phyloP scores from a whole-genome alignment of 768 basidiomycete species.

The Boletus subcaerulescens region DNA sequence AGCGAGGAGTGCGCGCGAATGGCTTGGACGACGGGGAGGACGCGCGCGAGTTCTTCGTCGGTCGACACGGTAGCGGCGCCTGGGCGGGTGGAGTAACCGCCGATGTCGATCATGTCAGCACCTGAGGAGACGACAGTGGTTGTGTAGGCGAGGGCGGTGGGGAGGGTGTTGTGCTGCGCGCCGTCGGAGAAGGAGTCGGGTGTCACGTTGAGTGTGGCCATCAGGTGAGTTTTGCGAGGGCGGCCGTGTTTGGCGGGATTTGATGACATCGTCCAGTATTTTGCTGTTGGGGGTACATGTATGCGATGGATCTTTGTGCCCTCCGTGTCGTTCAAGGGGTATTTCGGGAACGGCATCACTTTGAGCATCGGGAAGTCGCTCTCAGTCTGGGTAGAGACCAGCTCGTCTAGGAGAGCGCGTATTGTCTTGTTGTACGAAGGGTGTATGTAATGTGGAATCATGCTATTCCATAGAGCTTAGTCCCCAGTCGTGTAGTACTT shows the following conservation, averaged over 20 bases:
- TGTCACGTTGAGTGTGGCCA: slow-evolving; percentile 67
- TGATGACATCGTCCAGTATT: slow-evolving; percentile 25
- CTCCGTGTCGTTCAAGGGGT: slow-evolving; percentile 35
- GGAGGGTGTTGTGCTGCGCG: slow-evolving; percentile 35
- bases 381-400: slow-evolving; percentile 32
- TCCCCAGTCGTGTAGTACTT: not conserved
- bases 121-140: slow-evolving; percentile 48
- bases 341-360: slow-evolving; percentile 71
- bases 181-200: slow-evolving; percentile 1
- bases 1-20: slow-evolving; percentile 41
- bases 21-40: slow-evolving; percentile 65
- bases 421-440: slow-evolving; percentile 54
- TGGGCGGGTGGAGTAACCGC: slow-evolving; percentile 92
- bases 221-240: slow-evolving; percentile 57
- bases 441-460: slow-evolving; percentile 73
- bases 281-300: slow-evolving; percentile 19
- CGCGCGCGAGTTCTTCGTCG: slow-evolving; percentile 70
- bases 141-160: slow-evolving; percentile 54
- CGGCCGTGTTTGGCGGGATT: slow-evolving; percentile 9
- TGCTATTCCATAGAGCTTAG: slow-evolving; percentile 43
- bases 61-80: slow-evolving; percentile 61
- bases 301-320: slow-evolving; percentile 5
- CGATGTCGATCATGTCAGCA: slow-evolving; percentile 84
- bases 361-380: slow-evolving; percentile 54
- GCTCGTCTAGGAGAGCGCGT: slow-evolving; percentile 40